Conservation (phyloP, 257 asterid genomes). For the Perilla frutescens region DNA sequence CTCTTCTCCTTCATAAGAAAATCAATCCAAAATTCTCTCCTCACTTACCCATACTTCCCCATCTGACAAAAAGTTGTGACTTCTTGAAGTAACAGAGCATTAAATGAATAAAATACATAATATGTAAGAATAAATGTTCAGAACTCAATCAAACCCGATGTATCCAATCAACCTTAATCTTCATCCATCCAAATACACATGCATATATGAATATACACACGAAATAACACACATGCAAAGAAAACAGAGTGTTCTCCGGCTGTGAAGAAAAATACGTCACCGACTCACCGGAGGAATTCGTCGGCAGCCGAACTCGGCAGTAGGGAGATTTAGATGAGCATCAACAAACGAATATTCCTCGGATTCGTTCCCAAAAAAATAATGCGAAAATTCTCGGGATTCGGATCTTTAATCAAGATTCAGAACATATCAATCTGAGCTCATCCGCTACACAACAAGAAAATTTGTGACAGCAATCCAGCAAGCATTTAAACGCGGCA, state of each 20-base stretch:
- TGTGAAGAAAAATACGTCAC: conserved; percentile 25
- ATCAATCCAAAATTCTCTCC: conserved; percentile 14
- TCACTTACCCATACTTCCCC: background rate
- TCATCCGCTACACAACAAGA: conserved; percentile 1
- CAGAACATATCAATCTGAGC: conserved; percentile 9
- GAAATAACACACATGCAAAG: conserved; percentile 14
- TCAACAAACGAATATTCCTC: conserved; percentile 40
- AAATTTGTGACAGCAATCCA: conserved; percentile 9
- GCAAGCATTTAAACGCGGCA: conserved; percentile 2
- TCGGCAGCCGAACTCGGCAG: conserved; percentile 27
- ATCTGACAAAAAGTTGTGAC: background rate
- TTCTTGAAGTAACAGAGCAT: background rate
- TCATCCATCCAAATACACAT: conserved; percentile 29
- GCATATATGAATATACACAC: background rate
- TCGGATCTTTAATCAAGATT: conserved; percentile 37
- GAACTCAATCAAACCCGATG: conserved; percentile 9
- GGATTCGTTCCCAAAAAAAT: conserved; percentile 16
- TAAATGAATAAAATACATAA: background rate
- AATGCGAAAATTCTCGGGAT: conserved; percentile 18
- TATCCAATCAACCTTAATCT: conserved; percentile 12
- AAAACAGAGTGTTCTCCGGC: background rate
- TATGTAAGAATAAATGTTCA: background rate
- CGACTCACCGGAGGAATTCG: conserved; percentile 34
- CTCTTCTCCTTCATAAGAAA: conserved; percentile 20
- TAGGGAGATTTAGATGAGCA: conserved; percentile 40